Conservation (phyloP, 352 stramenopile species). For the Phytophthora pisi region DNA sequence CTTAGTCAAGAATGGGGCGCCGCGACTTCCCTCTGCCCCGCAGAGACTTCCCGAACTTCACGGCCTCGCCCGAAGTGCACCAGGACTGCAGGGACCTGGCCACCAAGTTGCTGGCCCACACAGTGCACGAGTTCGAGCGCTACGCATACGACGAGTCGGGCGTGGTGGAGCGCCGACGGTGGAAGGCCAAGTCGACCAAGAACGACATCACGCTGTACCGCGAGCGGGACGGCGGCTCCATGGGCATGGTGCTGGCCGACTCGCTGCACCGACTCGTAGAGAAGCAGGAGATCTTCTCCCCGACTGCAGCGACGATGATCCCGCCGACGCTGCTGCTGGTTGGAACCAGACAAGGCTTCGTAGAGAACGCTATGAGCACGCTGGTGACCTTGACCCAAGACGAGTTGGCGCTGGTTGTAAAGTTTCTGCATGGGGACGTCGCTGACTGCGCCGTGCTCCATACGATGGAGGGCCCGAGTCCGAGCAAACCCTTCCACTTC, state of each 20-base stretch:
- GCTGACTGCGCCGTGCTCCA: slow-evolving; percentile 37
- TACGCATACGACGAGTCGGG: slow-evolving; percentile 38
- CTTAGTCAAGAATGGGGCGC: slow-evolving; percentile 16
- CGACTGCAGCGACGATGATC: slow-evolving; percentile 27
- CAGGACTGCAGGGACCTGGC: slow-evolving; percentile 44
- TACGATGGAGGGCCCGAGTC: slow-evolving; percentile 34
- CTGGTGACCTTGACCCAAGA: slow-evolving; percentile 44
- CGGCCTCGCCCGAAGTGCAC: slow-evolving; percentile 40
- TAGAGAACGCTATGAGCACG: slow-evolving; percentile 56
- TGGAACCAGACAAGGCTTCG: slow-evolving; percentile 40
- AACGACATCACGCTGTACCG: slow-evolving; percentile 49
- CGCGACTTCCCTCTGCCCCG: slow-evolving; percentile 54
- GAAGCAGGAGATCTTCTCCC: slow-evolving; percentile 34
- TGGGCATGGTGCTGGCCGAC: slow-evolving; percentile 27
- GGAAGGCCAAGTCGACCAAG: slow-evolving; percentile 42
- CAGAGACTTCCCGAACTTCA: slow-evolving; percentile 45
- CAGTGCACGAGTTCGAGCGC: slow-evolving; percentile 56
- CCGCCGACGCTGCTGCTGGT: slow-evolving; percentile 41
- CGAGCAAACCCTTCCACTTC: slow-evolving; percentile 48
- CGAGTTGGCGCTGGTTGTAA: slow-evolving; percentile 46
- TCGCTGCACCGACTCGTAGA: slow-evolving; percentile 21
- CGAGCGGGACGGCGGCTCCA: slow-evolving; percentile 39
- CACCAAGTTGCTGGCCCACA: slow-evolving; percentile 50
- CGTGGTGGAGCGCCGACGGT: slow-evolving; percentile 34
- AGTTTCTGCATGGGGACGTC: slow-evolving; percentile 49